Conservation (phyloP, 139 green algal genomes). For the Nannochloris sp. region DNA sequence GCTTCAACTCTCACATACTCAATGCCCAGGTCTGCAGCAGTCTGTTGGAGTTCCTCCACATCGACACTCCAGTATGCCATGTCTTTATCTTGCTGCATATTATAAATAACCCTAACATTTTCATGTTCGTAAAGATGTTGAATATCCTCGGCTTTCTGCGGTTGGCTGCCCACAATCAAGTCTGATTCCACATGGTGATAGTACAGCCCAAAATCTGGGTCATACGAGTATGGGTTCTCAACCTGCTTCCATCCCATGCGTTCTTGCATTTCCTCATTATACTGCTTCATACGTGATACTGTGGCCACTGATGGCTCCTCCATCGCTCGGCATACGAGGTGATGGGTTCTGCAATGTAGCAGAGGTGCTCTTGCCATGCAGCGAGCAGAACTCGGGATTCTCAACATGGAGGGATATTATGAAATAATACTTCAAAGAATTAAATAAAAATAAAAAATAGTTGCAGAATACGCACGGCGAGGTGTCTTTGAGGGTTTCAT, state of each 20-base stretch:
- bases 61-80: constrained; percentile 36
- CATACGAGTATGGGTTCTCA: constrained; percentile 9
- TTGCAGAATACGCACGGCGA: too few species aligned
- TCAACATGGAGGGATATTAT: too few species aligned
- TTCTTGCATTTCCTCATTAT: constrained; percentile 9
- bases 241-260: constrained; percentile 7
- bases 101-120: constrained; percentile 20
- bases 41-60: constrained; percentile 22
- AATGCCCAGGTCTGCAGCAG: constrained; percentile 36
- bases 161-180: constrained; percentile 55
- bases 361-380: too few species aligned
- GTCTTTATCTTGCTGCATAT: constrained; percentile 61
- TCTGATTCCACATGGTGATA: constrained; percentile 51
- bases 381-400: too few species aligned
- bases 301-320: neutral
- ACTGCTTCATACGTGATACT: constrained; percentile 1
- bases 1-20: constrained; percentile 43
- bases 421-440: too few species aligned
- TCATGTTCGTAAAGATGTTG: constrained; percentile 24
- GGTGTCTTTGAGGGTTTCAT: too few species aligned
- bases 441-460: too few species aligned
- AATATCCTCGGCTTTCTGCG: constrained; percentile 40
- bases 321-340: neutral
- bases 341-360: too few species aligned
- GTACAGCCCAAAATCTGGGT: constrained; percentile 38